Conservation (phyloP, 2,329 filamentous ascomycete genomes). For the Claviceps africana region DNA sequence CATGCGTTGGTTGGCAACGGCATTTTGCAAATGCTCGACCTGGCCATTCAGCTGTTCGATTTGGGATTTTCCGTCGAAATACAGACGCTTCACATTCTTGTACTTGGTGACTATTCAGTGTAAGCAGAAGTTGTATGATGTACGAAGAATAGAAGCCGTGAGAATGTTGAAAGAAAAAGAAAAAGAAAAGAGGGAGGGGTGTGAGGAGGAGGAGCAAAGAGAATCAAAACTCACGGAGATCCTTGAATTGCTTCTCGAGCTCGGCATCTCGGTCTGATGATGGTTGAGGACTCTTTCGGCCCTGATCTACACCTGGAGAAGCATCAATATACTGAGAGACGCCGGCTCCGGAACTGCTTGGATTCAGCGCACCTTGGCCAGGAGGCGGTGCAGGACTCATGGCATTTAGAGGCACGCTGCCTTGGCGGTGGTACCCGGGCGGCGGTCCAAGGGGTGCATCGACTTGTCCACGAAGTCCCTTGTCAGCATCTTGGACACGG, state of each 20-base stretch:
- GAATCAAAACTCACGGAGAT: conserved; percentile 32
- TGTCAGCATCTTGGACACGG: conserved; percentile 36
- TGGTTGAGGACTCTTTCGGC: conserved; percentile 44
- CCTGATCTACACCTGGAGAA: conserved; percentile 27
- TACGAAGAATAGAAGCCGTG: too few relatives aligned
- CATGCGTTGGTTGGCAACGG: conserved; percentile 89
- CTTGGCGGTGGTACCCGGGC: conserved; percentile 39
- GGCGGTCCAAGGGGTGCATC: conserved; percentile 33
- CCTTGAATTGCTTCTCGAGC: conserved; percentile 42
- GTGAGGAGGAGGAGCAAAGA: background rate
- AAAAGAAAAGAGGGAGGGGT: background rate
- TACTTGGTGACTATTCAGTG: conserved; percentile 67
- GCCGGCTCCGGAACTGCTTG: conserved; percentile 27
- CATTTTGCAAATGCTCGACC: conserved; percentile 90
- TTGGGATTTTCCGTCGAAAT: conserved; percentile 88
- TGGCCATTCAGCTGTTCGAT: conserved; percentile 79
- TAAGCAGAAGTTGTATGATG: conserved; percentile 7
- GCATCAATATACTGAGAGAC: conserved; percentile 29
- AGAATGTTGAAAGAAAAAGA: background rate
- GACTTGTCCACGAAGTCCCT: conserved; percentile 27
- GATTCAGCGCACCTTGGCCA: conserved; percentile 15
- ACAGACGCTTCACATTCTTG: conserved; percentile 94
- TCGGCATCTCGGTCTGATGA: conserved; percentile 32
- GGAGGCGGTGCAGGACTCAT: conserved; percentile 29
- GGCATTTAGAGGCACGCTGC: conserved; percentile 28